Percentiles rank a stretch among this genome's conserved stretches.
These are phyloP conservation scores for Halophytophthora batemanensis DNA, from an alignment of 352 stramenopile genomes.

Conservation along the genomic window DNA sequence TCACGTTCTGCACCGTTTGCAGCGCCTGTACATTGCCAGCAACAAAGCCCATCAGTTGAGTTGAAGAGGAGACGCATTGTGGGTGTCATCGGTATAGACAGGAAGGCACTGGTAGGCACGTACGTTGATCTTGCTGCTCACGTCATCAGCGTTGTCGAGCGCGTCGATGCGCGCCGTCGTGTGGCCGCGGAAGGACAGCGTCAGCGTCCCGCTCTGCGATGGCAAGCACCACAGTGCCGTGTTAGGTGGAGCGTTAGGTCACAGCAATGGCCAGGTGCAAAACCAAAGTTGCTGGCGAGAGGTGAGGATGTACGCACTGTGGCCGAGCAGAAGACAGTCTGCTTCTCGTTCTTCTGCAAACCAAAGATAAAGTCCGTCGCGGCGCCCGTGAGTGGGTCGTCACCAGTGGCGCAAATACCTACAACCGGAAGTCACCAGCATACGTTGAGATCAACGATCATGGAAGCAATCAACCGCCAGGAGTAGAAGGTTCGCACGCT, in stretches of 20 bases:
- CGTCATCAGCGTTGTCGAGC: conserved; percentile 51
- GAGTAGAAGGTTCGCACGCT: conserved; percentile 43
- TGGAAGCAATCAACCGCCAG: not conserved
- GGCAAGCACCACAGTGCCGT: conserved; percentile 29
- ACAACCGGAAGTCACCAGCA: not conserved
- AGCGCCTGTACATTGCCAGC: conserved; percentile 31
- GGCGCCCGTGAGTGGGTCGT: conserved; percentile 71
- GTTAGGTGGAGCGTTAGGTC: conserved; percentile 48
- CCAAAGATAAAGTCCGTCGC: conserved; percentile 61
- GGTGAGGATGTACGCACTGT: conserved; percentile 33
- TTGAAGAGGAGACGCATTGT: not conserved
- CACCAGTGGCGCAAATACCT: conserved; percentile 54
- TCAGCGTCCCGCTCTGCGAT: conserved; percentile 60
- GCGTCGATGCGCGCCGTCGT: conserved; percentile 69
- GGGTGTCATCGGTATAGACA: not conserved
- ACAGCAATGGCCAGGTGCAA: too few species aligned
- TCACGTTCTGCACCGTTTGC: conserved; percentile 48
- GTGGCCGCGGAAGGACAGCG: conserved; percentile 55
- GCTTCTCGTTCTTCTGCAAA: conserved; percentile 81
- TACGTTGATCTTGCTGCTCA: conserved; percentile 72
- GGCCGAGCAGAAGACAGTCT: conserved; percentile 61
- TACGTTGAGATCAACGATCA: conserved; percentile 1
- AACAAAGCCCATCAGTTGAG: not conserved
- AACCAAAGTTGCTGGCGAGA: too few species aligned
- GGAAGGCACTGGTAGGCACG: conserved; percentile 1